phyloP scores from a whole-genome alignment of 208 protist species.

The Leishmania tropica region DNA sequence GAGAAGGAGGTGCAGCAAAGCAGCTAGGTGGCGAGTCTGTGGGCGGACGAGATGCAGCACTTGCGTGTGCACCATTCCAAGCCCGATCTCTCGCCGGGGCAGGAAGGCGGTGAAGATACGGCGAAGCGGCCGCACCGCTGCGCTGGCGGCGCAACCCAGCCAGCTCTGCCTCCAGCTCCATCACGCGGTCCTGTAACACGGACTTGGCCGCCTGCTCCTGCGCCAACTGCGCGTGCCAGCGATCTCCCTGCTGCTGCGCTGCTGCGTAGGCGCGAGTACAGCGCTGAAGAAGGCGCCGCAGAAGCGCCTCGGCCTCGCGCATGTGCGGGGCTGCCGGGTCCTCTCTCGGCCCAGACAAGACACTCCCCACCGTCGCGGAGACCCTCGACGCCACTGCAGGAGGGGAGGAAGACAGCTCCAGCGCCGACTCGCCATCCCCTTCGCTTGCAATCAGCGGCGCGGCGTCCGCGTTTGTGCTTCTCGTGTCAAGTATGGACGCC shows the following conservation, averaged over 20 bases:
- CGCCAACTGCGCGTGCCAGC: slow-evolving; percentile 20
- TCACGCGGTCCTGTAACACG: slow-evolving; percentile 19
- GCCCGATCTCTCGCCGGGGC: too few relatives aligned
- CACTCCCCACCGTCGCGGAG: neutral
- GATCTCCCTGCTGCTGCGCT: slow-evolving; percentile 17
- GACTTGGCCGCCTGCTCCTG: slow-evolving; percentile 23
- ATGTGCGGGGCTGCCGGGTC: slow-evolving; percentile 20
- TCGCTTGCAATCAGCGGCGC: neutral
- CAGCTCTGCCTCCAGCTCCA: slow-evolving; percentile 27
- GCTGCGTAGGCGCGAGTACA: slow-evolving; percentile 29
- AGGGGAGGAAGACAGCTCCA: neutral
- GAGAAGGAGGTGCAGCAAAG: neutral
- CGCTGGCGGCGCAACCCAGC: slow-evolving; percentile 10
- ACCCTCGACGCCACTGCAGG: neutral
- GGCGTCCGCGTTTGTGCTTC: neutral
- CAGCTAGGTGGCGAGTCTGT: neutral
- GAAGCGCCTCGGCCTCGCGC: slow-evolving; percentile 8
- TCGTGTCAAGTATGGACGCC: slow-evolving; percentile 6
- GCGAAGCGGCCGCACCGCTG: neutral
- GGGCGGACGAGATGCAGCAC: neutral
- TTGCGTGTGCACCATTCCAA: neutral
- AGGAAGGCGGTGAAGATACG: neutral
- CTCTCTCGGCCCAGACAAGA: neutral
- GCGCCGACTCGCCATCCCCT: neutral
- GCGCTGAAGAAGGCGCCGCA: slow-evolving; percentile 24